Percentiles rank a stretch among this genome's conserved stretches.
Conservation (phyloP, 495 filamentous ascomycete genomes). For the Penicillium egyptiacum region DNA sequence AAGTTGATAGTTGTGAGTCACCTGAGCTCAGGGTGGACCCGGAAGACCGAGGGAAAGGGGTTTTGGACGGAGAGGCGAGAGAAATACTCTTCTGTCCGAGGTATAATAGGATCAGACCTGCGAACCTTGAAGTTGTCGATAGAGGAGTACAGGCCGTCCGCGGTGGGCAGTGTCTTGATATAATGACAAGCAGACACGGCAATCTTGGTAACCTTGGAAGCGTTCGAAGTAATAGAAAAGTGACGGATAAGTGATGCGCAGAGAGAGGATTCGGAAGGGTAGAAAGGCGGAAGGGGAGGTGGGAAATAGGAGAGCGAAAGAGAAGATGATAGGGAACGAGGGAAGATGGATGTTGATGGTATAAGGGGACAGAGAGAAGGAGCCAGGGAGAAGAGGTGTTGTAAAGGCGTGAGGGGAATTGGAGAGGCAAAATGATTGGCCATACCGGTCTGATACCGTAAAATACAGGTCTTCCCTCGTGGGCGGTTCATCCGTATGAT, state of each 20-base stretch:
- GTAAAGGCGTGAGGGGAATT: conserved; percentile 17
- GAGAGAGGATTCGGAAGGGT: conserved; percentile 12
- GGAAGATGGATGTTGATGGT: conserved; percentile 29
- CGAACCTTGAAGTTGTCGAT: neutral
- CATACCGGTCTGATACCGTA: conserved; percentile 14
- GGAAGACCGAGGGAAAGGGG: conserved; percentile 6
- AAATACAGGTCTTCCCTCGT: conserved; percentile 18
- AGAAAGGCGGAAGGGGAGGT: conserved; percentile 9
- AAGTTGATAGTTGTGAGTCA: conserved; percentile 13
- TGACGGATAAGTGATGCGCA: conserved; percentile 20
- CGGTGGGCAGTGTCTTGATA: neutral
- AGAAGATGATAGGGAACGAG: conserved; percentile 20
- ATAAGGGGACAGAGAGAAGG: conserved; percentile 24
- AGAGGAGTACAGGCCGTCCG: neutral
- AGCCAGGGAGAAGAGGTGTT: conserved; percentile 13
- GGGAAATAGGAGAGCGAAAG: conserved; percentile 15
- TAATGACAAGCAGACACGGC: conserved; percentile 6
- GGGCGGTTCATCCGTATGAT: conserved; percentile 13
- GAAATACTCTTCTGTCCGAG: neutral
- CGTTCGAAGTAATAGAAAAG: conserved; percentile 11
- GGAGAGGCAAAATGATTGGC: conserved; percentile 15
- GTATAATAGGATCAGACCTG: neutral
- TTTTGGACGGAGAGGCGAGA: conserved; percentile 1
- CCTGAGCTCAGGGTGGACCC: conserved; percentile 12
- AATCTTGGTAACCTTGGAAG: conserved; percentile 10